Evolutionary conservation across 2,329 filamentous ascomycete species (phyloP), one percentile per base, ranked within the genome.

Genomic region (Alternaria burnsii): DNA sequence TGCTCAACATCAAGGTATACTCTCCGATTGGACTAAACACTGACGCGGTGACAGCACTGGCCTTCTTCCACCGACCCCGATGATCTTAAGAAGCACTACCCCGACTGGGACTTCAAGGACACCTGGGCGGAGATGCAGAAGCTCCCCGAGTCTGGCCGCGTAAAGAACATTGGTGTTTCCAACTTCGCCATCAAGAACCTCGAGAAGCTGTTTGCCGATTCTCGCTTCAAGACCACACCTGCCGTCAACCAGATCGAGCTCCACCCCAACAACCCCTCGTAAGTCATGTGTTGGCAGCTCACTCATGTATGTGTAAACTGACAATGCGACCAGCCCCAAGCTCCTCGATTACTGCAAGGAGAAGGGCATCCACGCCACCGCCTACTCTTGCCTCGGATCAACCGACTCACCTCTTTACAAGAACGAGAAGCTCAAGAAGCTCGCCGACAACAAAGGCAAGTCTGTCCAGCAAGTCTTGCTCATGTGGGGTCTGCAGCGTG

Each of bases 151-250:
- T 88, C 86, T 44, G 89, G 89, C 77, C 91, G 92, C 80, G 91
- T 91, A 52, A 86, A 85, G 79, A 92, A 92, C 82, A 93, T 94
- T 76, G 92, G 92, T 71, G 90, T 95, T 58, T 93, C 91, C 79
- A 96, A 96, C 85, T 95, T 96, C 78, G 90, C 85, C 65, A 92
- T 94, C 77, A 87, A 83, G 78, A 91, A 95, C 80, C 82, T 95
- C 38, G 90, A 94, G 84, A 91, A 87, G 78, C 85, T 83, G 59
- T 83, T 95, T 63, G 87, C 85, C 69, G 86, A 90, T 69, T 84
- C 87, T 11, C 84, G 82, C 65, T 87, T 83, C 81, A 89, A 88
- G 81, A 88, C 86, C 59, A 79, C 82, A 11, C 85, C 84, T 14
- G 89, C 91, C 18, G 91, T 92, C 67, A 94, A 94, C 85, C 91